Evolutionary conservation across 352 stramenopile genomes (phyloP), one percentile per base, ranked within the genome.

Genomic region (Globisporangium camurandrum): DNA sequence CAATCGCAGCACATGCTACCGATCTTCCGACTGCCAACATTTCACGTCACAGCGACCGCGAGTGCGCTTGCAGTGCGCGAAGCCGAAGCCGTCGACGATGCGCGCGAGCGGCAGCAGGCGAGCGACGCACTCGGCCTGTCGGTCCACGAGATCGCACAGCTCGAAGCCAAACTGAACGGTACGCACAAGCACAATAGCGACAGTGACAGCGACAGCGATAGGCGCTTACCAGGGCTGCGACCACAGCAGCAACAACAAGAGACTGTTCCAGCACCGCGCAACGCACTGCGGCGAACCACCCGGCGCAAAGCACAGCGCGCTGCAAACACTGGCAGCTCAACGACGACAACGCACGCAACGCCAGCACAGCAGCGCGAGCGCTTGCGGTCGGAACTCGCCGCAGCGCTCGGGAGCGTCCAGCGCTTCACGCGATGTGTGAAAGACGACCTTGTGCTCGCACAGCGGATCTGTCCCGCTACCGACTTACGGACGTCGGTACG

Each of bases 351-450:
- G 9, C 8, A 7, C 1, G 8, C 14, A 12, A 34, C 30, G 30
- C 30, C 30, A 12, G 8, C 36, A 2, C 14, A 60, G 1, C 40
- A 53, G 46, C 58, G 59, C 2, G 62, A 66, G 22, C 41, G 17
- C 7, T 52, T 92, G 48, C 64, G 70, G 1, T 73, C 66, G 36
- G 69, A 92, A 39, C 64, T 92, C 3, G 71, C 79, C 37, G 58
- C 63, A 0, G 71, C 80, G 3, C 49, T 92, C 17, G 46, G 69
- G 33, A 86, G 57, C 34, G 74, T 92, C 0, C 80, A 92, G 52
- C 63, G 83, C 24, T 59, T 87, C 7, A 88, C 77, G 5, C 62
- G 68, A 2, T 57, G 86, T 9, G 80, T 92, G 36, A 88, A 87
- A 33, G 61, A 86, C 19, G 77, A 92, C 48, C 84, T 92, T 45